Percentiles rank a stretch among this genome's conserved stretches.
Conservation (phyloP, 164 flowering plant species). For the Liriodendron chinense region DNA sequence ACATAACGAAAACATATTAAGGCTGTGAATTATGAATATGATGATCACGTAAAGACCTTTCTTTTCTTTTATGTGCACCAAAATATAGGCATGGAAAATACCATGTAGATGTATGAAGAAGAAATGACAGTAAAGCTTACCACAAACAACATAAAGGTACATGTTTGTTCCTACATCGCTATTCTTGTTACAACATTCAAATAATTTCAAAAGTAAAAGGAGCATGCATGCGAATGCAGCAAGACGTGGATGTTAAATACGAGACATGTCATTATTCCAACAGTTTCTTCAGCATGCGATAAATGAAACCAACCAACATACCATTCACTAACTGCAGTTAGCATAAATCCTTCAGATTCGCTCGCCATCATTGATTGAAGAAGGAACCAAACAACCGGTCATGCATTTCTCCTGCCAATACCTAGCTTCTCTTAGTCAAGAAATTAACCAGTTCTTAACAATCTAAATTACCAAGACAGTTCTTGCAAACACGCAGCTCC, state of each 20-base stretch:
- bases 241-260: not conserved
- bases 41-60: too few species aligned
- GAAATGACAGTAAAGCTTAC: not conserved
- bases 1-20: too few species aligned
- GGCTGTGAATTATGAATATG: too few species aligned
- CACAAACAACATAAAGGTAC: not conserved
- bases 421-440: too few species aligned
- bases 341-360: not conserved
- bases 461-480: not conserved
- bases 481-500: not conserved
- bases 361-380: not conserved
- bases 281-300: not conserved
- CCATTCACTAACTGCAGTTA: not conserved
- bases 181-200: not conserved
- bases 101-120: not conserved
- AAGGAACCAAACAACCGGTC: not conserved
- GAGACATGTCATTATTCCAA: not conserved
- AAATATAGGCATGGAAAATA: too few species aligned
- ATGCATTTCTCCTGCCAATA: not conserved
- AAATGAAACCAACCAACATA: not conserved
- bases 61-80: too few species aligned
- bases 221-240: not conserved
- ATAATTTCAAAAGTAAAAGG: not conserved
- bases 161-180: not conserved
- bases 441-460: not conserved